Conservation (phyloP, 192 early-diverging fungal genomes). For the Coemansia aciculifera region DNA sequence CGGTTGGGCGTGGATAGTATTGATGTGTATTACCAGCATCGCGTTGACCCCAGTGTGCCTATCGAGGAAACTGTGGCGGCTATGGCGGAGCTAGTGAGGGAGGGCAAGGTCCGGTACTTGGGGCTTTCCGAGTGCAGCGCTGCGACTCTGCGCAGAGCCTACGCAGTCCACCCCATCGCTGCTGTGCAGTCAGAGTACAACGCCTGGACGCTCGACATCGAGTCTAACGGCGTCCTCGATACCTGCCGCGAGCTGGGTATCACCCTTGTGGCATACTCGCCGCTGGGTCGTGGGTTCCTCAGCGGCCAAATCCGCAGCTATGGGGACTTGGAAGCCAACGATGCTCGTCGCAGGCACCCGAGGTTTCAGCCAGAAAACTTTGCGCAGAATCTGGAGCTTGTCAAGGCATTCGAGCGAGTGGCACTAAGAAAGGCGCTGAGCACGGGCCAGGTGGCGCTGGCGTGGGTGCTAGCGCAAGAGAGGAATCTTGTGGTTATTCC, state of each 20-base stretch:
- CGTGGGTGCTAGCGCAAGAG: slow-evolving; percentile 65
- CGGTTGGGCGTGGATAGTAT: slow-evolving; percentile 60
- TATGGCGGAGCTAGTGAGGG: slow-evolving; percentile 68
- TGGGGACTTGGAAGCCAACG: slow-evolving; percentile 57
- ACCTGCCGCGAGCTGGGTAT: slow-evolving; percentile 73
- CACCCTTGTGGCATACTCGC: slow-evolving; percentile 73
- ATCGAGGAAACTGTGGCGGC: slow-evolving; percentile 65
- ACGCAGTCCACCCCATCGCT: slow-evolving; percentile 67
- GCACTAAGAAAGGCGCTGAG: slow-evolving; percentile 57
- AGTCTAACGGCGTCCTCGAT: slow-evolving; percentile 65
- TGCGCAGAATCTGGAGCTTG: slow-evolving; percentile 60
- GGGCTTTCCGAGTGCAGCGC: slow-evolving; percentile 64
- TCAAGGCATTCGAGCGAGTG: slow-evolving; percentile 52
- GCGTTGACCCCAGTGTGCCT: slow-evolving; percentile 60
- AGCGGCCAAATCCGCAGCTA: slow-evolving; percentile 59
- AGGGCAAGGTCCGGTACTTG: slow-evolving; percentile 64
- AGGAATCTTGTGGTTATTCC: slow-evolving; percentile 58
- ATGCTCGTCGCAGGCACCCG: slow-evolving; percentile 55
- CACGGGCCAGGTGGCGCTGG: slow-evolving; percentile 59
- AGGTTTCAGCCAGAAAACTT: slow-evolving; percentile 65
- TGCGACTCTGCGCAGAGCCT: slow-evolving; percentile 63
- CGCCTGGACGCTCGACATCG: slow-evolving; percentile 62
- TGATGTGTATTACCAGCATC: slow-evolving; percentile 68
- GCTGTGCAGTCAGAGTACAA: slow-evolving; percentile 55
- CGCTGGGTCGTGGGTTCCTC: slow-evolving; percentile 70